Base-by-base conservation (phyloP, 106 monocot genomes). In the Apostasia ramifera region DNA sequence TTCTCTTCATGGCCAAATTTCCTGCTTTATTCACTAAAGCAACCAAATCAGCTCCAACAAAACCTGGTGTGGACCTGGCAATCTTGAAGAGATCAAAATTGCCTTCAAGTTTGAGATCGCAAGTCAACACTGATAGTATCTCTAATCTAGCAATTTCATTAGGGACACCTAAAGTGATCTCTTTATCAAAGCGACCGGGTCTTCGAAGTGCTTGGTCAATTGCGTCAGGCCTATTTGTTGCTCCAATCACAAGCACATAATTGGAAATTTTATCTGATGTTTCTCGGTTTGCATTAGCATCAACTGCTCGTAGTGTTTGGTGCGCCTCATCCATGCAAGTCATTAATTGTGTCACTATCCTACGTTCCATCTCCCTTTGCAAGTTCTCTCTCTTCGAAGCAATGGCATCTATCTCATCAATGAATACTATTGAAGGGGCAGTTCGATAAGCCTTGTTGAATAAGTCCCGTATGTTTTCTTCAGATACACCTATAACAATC, bases 381-480 rank as follows among this genome's bases (percentile, higher is more conserved):
- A 85, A 44, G 73, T 87, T 90, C 49, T 93, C 97, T 62, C 92
- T 79, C 80, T 98, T 93, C 44, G 97, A 92, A 71, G 90, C 97
- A 74, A 98, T 98, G 42, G 97, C 92, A 78, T 98, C 97, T 52
- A 98, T 92, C 76, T 98, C 92, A 69, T 98, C 97, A 57, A 98
- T 98, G 56, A 98, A 93, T 52, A 98, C 75, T 53, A 98, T 93
- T 42, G 97, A 92, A 62, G 97, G 92, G 57, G 97, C 87, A 57
- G 86, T 87, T 3, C 92, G 74, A 45, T 85, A 81, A 47, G 97
- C 97, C 81, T 90, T 91, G 63, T 81, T 87, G 66, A 98, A 98
- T 73, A 89, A 79, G 60, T 75, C 84, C 6, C 92, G 76, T 68
- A 98, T 92, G 61, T 83, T 92, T 85, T 80, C 87, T 80, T 97